Evolutionary conservation across 2,329 filamentous ascomycete species (phyloP).

Genomic region (Lasiodiplodia sp.): DNA sequence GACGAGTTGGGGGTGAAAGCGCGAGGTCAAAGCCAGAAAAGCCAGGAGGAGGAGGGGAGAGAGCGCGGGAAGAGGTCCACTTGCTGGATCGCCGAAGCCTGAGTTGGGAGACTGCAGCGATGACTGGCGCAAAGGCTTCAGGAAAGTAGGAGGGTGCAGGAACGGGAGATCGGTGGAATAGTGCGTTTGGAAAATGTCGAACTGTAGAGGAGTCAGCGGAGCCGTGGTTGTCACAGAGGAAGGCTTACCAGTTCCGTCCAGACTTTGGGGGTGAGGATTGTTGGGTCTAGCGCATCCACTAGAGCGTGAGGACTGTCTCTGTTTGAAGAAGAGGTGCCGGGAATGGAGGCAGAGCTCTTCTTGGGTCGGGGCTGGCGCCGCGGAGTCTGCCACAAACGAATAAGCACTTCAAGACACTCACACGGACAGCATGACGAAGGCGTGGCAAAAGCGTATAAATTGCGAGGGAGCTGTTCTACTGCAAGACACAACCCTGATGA

Average conservation of each 20-base stretch:
- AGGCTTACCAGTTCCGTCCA: slow-evolving; percentile 66
- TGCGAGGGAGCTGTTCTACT: slow-evolving; percentile 29
- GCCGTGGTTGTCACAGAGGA: slow-evolving; percentile 27
- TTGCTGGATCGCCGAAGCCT: slow-evolving; percentile 42
- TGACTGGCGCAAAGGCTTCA: slow-evolving; percentile 53
- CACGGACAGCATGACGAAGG: slow-evolving; percentile 21
- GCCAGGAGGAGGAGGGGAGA: slow-evolving; percentile 65
- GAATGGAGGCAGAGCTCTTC: slow-evolving; percentile 47
- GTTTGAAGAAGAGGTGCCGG: slow-evolving; percentile 48
- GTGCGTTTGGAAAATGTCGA: slow-evolving; percentile 73
- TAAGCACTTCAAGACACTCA: slow-evolving; percentile 27
- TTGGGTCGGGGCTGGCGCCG: slow-evolving; percentile 38
- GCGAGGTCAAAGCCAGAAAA: slow-evolving; percentile 72
- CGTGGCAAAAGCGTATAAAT: slow-evolving; percentile 23
- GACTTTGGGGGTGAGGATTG: slow-evolving; percentile 67
- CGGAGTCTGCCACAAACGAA: slow-evolving; percentile 26
- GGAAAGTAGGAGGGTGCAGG: slow-evolving; percentile 70
- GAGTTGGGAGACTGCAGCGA: slow-evolving; percentile 31
- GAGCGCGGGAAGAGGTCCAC: slow-evolving; percentile 38
- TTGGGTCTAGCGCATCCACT: slow-evolving; percentile 68
- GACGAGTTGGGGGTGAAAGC: slow-evolving; percentile 69
- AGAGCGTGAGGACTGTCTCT: slow-evolving; percentile 52
- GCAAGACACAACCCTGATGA: slow-evolving; percentile 13
- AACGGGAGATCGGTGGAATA: slow-evolving; percentile 77
- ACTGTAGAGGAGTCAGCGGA: slow-evolving; percentile 42